Conservation (phyloP, 306 rosid species). For the Corylus avellana region DNA sequence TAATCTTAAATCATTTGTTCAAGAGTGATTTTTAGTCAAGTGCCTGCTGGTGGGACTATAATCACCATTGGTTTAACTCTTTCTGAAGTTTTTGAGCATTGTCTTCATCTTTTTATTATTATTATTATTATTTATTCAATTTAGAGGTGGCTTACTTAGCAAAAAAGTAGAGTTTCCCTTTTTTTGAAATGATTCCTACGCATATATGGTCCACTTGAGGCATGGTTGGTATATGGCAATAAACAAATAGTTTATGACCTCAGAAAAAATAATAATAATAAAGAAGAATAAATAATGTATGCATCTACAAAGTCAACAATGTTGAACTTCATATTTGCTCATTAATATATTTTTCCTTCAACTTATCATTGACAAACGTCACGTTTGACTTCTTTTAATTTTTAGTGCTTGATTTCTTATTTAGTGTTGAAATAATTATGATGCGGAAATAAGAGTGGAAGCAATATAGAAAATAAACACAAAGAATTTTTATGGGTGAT, state of each 20-base stretch:
- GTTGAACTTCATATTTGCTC: background rate
- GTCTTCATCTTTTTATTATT: background rate
- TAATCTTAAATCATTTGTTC: background rate
- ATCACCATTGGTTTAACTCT: background rate
- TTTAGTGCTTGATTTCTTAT: background rate
- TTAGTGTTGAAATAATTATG: no score
- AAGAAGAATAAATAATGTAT: background rate
- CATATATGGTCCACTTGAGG: constrained; percentile 1
- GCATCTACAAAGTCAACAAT: constrained; percentile 14
- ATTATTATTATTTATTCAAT: background rate
- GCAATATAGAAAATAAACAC: no score
- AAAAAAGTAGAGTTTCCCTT: background rate
- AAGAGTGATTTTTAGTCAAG: background rate
- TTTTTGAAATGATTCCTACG: background rate
- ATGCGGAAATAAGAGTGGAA: no score
- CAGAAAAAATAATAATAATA: no score
- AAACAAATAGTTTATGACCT: background rate
- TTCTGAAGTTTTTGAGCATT: background rate
- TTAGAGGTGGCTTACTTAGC: background rate
- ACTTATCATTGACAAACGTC: background rate
- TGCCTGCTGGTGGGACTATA: background rate
- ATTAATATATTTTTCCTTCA: background rate
- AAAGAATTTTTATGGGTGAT: no score
- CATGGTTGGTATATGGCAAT: background rate
- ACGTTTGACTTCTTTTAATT: constrained; percentile 6